Evolutionary conservation across 1,284 basidiomycete species (phyloP), one percentile per base, ranked within the genome.

Genomic region (Afroboletus lepidellus): DNA sequence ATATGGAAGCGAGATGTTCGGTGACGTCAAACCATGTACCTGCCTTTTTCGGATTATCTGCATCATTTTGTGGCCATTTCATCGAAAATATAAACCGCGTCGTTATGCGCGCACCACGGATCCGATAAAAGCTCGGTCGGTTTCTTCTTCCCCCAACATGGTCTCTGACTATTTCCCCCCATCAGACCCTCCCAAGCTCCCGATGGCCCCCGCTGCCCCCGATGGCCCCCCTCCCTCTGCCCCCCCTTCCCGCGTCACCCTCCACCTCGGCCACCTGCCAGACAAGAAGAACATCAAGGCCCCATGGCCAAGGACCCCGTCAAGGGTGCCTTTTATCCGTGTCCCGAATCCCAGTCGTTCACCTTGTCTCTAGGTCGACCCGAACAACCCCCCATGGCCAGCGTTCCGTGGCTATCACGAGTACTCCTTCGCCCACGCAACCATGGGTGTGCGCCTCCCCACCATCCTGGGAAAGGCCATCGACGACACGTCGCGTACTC

Each of bases 311-410:
- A 76, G 85, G 30, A 87, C 87, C 0, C 87, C 87, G 1, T 86
- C 84, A 5, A 76, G 84, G 57, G 85, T 84, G 46, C 46, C 74
- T 75, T 42, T 53, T 36, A 15, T 0, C 36, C 29, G 9, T 21
- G 3, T 12, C 23, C 1, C 5, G 5, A 24, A 15, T 47, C 13
- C 4, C 27, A 21, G 24, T 8, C 20, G 16, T 41, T 51, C 13
- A 45, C 38, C 16, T 4, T 5, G 25, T 46, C 32, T 7, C 36
- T 50, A 87, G 85, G 78, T 90, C 51, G 85, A 94, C 70, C 92
- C 93, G 36, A 92, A 98, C 75, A 94, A 97, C 76, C 95, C 95
- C 29, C 95, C 95, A 46, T 98, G 94, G 94, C 94, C 94, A 27
- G 94, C 90, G 1, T 94, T 85, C 75, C 86, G 94, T 56, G 94